Evolutionary conservation across 148 eudicot species (phyloP), one percentile per base, ranked within the genome.

Genomic region (Fagopyrum tataricum): DNA sequence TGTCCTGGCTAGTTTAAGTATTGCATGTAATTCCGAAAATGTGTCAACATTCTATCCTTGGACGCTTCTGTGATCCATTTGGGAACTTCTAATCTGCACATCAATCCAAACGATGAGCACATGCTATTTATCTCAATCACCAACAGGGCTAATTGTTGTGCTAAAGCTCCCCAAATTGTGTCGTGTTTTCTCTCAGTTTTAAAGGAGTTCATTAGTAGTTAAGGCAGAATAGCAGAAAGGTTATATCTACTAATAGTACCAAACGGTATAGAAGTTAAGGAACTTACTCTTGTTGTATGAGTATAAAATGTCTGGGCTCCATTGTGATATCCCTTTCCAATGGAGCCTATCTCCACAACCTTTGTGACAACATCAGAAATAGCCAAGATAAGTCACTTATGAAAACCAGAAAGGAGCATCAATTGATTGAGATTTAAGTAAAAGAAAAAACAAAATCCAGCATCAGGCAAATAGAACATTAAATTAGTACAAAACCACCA

Each of bases 281-380:
- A 78, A 26, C 90, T 75, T 85, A 96, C 99, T 77, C 82, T 82
- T 40, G 97, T 76, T 71, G 87, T 72, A 83, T 96, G 99, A 77
- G 92, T 90, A 62, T 79, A 92, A 76, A 96, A 85, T 14, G 79
- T 83, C 76, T 86, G 81, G 73, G 64, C 76, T 15, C 88, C 95
- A 61, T 82, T 81, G 79, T 80, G 72, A 72, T 74, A 76, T 74
- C 91, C 88, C 84, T 87, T 92, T 15, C 99, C 99, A 67, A 96
- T 84, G 53, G 99, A 90, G 74, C 99, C 97, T 82, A 92, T 83
- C 84, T 96, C 99, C 72, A 96, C 43, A 73, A 96, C 92, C 99
- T 96, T 81, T 72, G 79, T 47, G 77, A 44, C 73, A 72, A 23
- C 55, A 66, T 76, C 52, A 72, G 67, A 70, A 7, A 26, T 64